These are phyloP conservation scores for Apiotrichum porosum DNA, from an alignment of 1,284 basidiomycete species.

Conservation along the genomic window DNA sequence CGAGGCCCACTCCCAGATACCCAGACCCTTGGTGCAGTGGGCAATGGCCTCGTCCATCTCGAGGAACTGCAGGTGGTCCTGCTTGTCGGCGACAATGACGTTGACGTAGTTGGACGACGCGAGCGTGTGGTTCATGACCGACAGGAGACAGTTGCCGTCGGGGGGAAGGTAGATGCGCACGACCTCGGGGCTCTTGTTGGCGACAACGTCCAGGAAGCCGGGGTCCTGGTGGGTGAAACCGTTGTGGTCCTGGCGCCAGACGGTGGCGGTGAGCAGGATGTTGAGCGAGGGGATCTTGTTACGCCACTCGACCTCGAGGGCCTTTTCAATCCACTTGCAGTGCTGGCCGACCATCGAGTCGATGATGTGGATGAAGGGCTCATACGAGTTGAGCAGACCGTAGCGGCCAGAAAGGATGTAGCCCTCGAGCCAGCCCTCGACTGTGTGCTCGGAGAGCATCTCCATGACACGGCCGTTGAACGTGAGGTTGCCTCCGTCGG, in stretches of 20 bases:
- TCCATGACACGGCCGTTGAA: slow-evolving; percentile 71
- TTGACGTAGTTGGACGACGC: slow-evolving; percentile 65
- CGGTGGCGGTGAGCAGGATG: slow-evolving; percentile 39
- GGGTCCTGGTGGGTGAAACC: slow-evolving; percentile 82
- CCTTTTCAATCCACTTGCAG: slow-evolving; percentile 78
- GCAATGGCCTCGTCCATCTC: slow-evolving; percentile 49
- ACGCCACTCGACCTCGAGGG: slow-evolving; percentile 70
- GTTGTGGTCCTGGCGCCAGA: slow-evolving; percentile 64
- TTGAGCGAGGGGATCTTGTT: slow-evolving; percentile 48
- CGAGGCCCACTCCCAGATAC: slow-evolving; percentile 51
- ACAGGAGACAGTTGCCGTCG: slow-evolving; percentile 80
- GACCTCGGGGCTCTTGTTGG: slow-evolving; percentile 66
- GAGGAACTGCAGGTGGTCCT: slow-evolving; percentile 51
- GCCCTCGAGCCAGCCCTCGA: slow-evolving; percentile 80
- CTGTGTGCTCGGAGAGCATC: slow-evolving; percentile 81
- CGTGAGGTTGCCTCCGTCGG: slow-evolving; percentile 10
- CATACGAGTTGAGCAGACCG: slow-evolving; percentile 80
- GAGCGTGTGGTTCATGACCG: slow-evolving; percentile 70
- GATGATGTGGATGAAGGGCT: slow-evolving; percentile 56
- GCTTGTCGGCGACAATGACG: slow-evolving; percentile 76
- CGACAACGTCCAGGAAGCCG: slow-evolving; percentile 71
- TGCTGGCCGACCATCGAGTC: slow-evolving; percentile 60
- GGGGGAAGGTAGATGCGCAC: slow-evolving; percentile 82
- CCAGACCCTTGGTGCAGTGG: slow-evolving; percentile 69
- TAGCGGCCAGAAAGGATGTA: slow-evolving; percentile 67